Evolutionary conservation across 805 yeast genomes (phyloP), one percentile per base, ranked within the genome.

Genomic region (Jamesozyma lodderae): DNA sequence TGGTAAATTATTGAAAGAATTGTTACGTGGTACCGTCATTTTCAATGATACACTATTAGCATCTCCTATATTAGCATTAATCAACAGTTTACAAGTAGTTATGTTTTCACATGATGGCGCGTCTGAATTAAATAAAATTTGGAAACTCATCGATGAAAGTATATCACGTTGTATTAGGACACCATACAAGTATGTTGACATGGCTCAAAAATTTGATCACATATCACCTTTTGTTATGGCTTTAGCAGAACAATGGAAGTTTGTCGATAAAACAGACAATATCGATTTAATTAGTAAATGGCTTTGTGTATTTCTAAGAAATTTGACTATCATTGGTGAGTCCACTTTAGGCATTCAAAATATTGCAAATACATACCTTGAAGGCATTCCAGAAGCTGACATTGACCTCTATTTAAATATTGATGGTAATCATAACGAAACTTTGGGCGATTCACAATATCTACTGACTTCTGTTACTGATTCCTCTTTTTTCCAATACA

Each of bases 111-210:
- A 46, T 33, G 3, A 23, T 31, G 4, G 45, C 38, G 42, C 43
- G 1, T 36, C 34, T 5, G 49, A 52, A 26, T 23, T 55, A 21
- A 51, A 48, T 1, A 62, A 63, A 27, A 52, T 86, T 2, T 80
- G 85, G 80, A 64, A 63, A 9, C 56, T 85, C 22, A 45, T 90
- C 6, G 95, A 90, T 53, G 92, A 88, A 55, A 64, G 85, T 0
- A 68, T 86, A 22, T 67, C 85, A 1, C 70, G 96, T 44, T 69
- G 79, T 43, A 70, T 80, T 26, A 70, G 74, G 44, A 61, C 86
- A 0, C 96, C 97, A 0, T 92, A 81, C 62, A 86, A 83, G 53
- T 90, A 87, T 49, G 70, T 85, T 37, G 96, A 90, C 53, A 44
- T 57, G 37, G 67, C 75, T 3, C 59, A 55, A 21, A 40, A 45